Conservation (phyloP, 2,329 filamentous ascomycete genomes). For the Microcyclosporella mali region DNA sequence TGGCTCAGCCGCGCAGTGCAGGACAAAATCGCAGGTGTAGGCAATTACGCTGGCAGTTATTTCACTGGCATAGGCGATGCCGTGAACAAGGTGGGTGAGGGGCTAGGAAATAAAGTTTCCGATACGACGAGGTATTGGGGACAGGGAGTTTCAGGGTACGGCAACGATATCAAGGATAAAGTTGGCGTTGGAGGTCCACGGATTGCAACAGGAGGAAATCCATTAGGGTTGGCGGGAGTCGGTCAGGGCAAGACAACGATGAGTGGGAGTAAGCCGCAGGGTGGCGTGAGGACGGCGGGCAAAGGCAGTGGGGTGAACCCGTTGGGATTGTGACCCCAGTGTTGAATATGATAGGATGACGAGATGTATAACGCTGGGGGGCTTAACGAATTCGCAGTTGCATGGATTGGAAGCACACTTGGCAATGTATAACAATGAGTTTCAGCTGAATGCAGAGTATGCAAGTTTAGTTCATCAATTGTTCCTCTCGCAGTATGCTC, state of each 20-base stretch:
- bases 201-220: slow-evolving; percentile 41
- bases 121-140: slow-evolving; percentile 43
- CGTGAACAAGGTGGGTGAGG: slow-evolving; percentile 42
- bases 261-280: slow-evolving; percentile 22
- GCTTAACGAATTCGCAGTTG: no score
- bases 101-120: slow-evolving; percentile 40
- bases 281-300: slow-evolving; percentile 23
- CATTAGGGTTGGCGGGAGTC: slow-evolving; percentile 37
- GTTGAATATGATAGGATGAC: no score
- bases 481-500: no score
- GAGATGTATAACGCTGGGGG: no score
- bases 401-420: no score
- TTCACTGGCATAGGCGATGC: slow-evolving; percentile 41
- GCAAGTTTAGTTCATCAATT: no score
- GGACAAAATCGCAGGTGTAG: slow-evolving; percentile 38
- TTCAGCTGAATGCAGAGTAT: no score
- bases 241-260: slow-evolving; percentile 15
- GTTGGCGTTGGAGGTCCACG: slow-evolving; percentile 41
- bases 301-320: slow-evolving; percentile 38
- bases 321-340: slow-evolving; percentile 34
- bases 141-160: slow-evolving; percentile 44
- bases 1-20: slow-evolving; percentile 44
- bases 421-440: no score
- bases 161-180: slow-evolving; percentile 45
- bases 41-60: slow-evolving; percentile 40